Base-by-base conservation (phyloP, 2,329 filamentous ascomycete species). In the Diaporthe helianthi region DNA sequence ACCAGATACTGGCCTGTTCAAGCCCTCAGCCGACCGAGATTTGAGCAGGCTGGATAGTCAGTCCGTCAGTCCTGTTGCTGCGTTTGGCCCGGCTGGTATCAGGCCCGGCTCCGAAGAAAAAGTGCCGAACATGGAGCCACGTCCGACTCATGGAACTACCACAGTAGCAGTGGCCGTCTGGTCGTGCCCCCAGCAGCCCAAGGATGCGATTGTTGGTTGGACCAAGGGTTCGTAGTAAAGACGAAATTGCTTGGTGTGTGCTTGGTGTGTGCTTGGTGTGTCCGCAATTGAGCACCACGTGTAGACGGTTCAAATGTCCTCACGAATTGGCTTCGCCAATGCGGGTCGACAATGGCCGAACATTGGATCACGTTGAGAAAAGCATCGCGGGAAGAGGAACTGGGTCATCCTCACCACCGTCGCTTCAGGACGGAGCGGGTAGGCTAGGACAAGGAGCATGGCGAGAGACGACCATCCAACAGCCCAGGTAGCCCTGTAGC, bases 121-220 rank as follows among this genome's bases (percentile, higher is more conserved):
- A 63, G 58, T 44, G 36, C 58, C 58, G 41, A 63, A 63, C 41
- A 49, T 36, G 36, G 26, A 29, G 44, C 58, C 58, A 49, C 19
- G 58, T 46, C 58, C 58, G 58, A 63, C 58, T 63, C 58, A 63
- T 63, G 58, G 26, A 15, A n/a, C n/a, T n/a, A n/a, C n/a, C n/a
- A n/a, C n/a, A 63, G 58, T 49, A 49, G 24, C 41, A 47, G 29
- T 19, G 22, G 29, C 58, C 44, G 44, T 63, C 58, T 63, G 58
- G 58, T 36, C 44, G 13, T 63, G 58, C 29, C 29, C 44, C n/a
- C n/a, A n/a, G n/a, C 58, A 49, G 26, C 58, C 13, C 58, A 49
- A 36, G 41, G 58, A 36, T 46, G 19, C 58, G n/a, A n/a, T n/a
- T n/a, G 58, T 49, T 36, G 19, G 33, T 61, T 63, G 41, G 58